These are phyloP conservation scores for Curvularia verruculosa DNA, from an alignment of 2,329 filamentous ascomycete genomes.

Conservation along the genomic window DNA sequence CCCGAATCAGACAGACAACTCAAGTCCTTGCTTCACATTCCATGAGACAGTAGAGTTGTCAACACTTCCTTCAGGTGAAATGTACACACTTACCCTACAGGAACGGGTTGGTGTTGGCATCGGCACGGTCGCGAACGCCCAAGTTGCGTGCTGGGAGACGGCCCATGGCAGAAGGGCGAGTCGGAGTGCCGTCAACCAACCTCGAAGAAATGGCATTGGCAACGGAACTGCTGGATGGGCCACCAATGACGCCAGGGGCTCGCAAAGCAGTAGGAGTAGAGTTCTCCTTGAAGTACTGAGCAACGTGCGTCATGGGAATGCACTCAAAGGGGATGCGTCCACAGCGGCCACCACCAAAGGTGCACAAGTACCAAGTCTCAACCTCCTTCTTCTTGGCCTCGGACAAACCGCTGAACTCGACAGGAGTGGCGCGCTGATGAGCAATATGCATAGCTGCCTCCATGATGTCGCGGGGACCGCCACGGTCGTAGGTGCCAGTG, in stretches of 20 bases:
- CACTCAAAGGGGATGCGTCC: slow-evolving; percentile 35
- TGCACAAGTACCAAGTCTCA: slow-evolving; percentile 33
- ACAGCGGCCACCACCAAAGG: slow-evolving; percentile 26
- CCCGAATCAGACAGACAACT: slow-evolving; percentile 17
- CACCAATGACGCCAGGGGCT: slow-evolving; percentile 32
- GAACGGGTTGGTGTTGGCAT: slow-evolving; percentile 17
- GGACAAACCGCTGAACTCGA: slow-evolving; percentile 17
- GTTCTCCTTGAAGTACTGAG: slow-evolving; percentile 27
- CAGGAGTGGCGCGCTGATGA: slow-evolving; percentile 23
- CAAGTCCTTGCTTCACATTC: slow-evolving; percentile 1
- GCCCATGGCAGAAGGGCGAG: slow-evolving; percentile 17
- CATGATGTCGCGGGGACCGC: slow-evolving; percentile 61
- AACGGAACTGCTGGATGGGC: slow-evolving; percentile 16
- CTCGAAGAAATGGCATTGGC: background rate
- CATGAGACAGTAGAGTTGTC: slow-evolving; percentile 8
- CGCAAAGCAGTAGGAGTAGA: slow-evolving; percentile 9
- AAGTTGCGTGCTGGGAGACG: slow-evolving; percentile 12
- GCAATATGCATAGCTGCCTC: slow-evolving; percentile 28
- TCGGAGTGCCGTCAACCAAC: slow-evolving; percentile 13
- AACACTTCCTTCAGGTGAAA: slow-evolving; percentile 10
- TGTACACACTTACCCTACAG: slow-evolving; percentile 14
- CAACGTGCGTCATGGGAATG: slow-evolving; percentile 34
- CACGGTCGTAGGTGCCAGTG: slow-evolving; percentile 80
- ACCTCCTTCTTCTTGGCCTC: slow-evolving; percentile 31
- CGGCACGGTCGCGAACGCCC: slow-evolving; percentile 9